Base-by-base conservation (phyloP, 1,284 basidiomycete species). In the Xerocomus amazonicus region DNA sequence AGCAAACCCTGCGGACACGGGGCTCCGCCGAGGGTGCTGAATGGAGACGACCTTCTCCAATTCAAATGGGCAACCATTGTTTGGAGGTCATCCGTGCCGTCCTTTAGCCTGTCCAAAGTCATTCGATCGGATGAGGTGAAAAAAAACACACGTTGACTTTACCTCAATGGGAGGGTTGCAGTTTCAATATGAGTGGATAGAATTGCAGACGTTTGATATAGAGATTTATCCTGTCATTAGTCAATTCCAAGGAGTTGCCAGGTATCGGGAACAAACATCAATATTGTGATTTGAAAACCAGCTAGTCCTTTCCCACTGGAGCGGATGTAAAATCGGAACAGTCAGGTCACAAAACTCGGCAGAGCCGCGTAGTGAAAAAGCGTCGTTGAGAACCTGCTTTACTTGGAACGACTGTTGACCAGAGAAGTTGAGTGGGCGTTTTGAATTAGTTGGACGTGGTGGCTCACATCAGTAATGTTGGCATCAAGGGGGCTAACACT, bases 131-230 rank as follows among this genome's bases (percentile, higher is more conserved):
- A 47, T 35, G 31, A 41, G 14, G 23, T 4, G 6, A n/a, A 4
- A 19, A 17, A 17, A 34, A 6, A 16, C 10, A 45, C 29, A 14
- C 23, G 50, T 70, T 38, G 33, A 7, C 6, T n/a, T 50, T 55
- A 85, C 85, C 86, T 77, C 32, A 84, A 60, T 3, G 85, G 81
- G 31, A 87, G 70, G 3, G 87, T 89, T 12, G 69, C 71, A 29
- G 71, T 81, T 53, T 90, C 85, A 13, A 88, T 69, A 56, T 85
- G 78, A n/a, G 83, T 69, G 0, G 87, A 81, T 7, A 88, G 61
- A 33, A 89, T 61, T 8, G 85, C 84, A 3, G 86, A 85, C 10
- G 73, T 70, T 43, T 81, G 76, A 63, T 83, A 86, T 2, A 66
- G 49, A 43, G 69, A 72, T 12, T 65, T 59, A 31, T 54, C 59